Conservation (phyloP, 192 early-diverging fungal species). For the Rhizophlyctis rosea region DNA sequence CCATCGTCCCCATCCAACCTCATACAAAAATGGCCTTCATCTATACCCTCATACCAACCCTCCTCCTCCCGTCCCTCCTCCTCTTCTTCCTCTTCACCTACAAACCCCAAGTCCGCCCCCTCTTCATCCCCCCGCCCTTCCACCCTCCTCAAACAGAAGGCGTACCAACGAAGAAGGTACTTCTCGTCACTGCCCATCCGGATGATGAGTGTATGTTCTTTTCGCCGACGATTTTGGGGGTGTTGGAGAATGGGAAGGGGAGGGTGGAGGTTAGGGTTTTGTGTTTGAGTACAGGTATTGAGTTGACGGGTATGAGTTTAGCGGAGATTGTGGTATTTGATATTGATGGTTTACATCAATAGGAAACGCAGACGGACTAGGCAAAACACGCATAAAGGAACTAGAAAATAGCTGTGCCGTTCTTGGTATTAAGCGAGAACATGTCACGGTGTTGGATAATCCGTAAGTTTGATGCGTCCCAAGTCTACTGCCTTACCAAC, state of each 20-base stretch:
- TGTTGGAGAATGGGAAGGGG: slow-evolving; percentile 48
- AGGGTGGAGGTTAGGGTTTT: slow-evolving; percentile 65
- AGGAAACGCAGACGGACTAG: slow-evolving; percentile 74
- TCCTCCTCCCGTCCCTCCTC: not conserved
- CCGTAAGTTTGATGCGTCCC: no score
- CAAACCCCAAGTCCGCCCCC: not conserved
- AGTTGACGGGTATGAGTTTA: not conserved
- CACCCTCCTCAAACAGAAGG: slow-evolving; percentile 20
- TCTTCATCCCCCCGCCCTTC: not conserved
- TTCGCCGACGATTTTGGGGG: slow-evolving; percentile 66
- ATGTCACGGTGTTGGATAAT: slow-evolving; percentile 54
- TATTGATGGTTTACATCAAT: slow-evolving; percentile 7
- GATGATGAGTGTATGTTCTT: slow-evolving; percentile 99
- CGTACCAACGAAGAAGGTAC: slow-evolving; percentile 27
- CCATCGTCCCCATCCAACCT: no score
- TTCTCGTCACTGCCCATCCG: slow-evolving; percentile 84
- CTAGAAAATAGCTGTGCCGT: slow-evolving; percentile 55
- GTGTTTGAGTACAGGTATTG: slow-evolving; percentile 78
- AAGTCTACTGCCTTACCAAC: no score
- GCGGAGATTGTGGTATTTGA: slow-evolving; percentile 3
- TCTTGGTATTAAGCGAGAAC: slow-evolving; percentile 50
- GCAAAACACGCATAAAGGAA: slow-evolving; percentile 58
- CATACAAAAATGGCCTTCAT: not conserved
- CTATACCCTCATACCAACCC: not conserved
- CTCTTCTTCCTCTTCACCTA: not conserved